Conservation (phyloP, 495 filamentous ascomycete genomes). For the Peziza echinospora region DNA sequence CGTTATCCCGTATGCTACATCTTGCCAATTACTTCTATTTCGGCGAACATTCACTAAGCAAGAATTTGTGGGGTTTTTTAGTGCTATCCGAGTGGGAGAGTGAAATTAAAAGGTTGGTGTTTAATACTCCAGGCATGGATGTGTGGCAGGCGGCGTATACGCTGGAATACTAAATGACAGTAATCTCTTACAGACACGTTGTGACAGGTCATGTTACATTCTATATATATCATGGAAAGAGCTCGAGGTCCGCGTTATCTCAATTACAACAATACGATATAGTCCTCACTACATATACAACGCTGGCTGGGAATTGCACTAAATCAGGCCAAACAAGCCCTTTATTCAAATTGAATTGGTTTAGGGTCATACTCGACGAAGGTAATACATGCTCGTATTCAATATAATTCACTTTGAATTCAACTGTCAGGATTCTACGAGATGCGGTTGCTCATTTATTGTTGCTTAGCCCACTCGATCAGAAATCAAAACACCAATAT, state of each 20-base stretch:
- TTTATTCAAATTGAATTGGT: slow-evolving; percentile 22
- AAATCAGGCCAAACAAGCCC: slow-evolving; percentile 2
- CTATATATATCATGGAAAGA: slow-evolving; percentile 22
- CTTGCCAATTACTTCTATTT: no score
- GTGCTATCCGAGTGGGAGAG: no score
- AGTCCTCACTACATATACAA: slow-evolving; percentile 25
- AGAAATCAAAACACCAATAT: slow-evolving; percentile 18
- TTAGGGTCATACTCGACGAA: slow-evolving; percentile 27
- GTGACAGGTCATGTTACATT: slow-evolving; percentile 10
- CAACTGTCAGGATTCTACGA: not conserved
- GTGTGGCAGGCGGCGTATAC: no score
- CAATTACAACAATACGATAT: slow-evolving; percentile 19
- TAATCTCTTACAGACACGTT: slow-evolving; percentile 20
- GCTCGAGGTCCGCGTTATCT: slow-evolving; percentile 6
- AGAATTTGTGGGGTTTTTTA: no score
- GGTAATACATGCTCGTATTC: slow-evolving; percentile 20
- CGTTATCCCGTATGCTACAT: no score
- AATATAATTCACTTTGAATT: not conserved
- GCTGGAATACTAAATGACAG: no score
- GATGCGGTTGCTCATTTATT: not conserved
- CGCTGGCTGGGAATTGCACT: slow-evolving; percentile 15
- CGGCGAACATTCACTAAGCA: no score
- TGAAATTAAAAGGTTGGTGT: no score
- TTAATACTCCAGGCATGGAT: no score
- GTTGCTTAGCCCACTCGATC: slow-evolving; percentile 20